These are phyloP conservation scores for Amorphotheca resinae DNA, from an alignment of 495 filamentous ascomycete species.

Conservation along the genomic window DNA sequence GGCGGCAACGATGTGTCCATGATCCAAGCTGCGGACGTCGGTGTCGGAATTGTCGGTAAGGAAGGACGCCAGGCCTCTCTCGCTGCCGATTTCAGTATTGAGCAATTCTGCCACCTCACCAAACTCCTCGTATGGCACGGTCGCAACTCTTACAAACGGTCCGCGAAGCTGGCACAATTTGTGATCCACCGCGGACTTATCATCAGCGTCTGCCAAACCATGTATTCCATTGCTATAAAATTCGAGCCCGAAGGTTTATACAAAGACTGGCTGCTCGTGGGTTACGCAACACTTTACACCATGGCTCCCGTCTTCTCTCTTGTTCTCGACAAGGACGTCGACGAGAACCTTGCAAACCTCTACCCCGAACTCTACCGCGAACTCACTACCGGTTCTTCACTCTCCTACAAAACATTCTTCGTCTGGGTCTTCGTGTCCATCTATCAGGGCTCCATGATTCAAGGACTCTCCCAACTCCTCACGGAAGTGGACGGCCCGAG, in stretches of 20 bases:
- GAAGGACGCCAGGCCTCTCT: conserved; percentile 91
- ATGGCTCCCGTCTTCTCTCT: conserved; percentile 89
- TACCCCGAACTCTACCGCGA: conserved; percentile 98
- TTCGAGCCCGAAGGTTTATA: conserved; percentile 93
- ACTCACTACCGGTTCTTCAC: conserved; percentile 66
- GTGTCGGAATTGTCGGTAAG: conserved; percentile 96
- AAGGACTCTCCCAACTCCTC: conserved; percentile 80
- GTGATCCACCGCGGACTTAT: conserved; percentile 96
- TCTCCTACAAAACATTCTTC: conserved; percentile 91
- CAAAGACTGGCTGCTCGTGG: conserved; percentile 92
- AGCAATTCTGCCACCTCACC: conserved; percentile 90
- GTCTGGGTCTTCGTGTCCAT: conserved; percentile 92
- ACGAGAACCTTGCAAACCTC: conserved; percentile 81
- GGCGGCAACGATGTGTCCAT: conserved; percentile 98
- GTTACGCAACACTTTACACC: conserved; percentile 94
- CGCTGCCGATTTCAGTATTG: conserved; percentile 91
- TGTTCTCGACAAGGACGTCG: conserved; percentile 92
- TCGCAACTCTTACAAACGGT: conserved; percentile 90
- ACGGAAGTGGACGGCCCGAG: conserved; percentile 54
- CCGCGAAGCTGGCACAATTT: conserved; percentile 91
- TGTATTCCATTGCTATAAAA: conserved; percentile 84
- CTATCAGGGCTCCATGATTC: conserved; percentile 91
- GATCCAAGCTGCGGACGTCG: conserved; percentile 97
- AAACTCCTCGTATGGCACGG: conserved; percentile 98
- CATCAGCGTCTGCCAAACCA: conserved; percentile 89